Base-by-base conservation (phyloP, 345 rosid genomes). In the Dovyalis caffra region DNA sequence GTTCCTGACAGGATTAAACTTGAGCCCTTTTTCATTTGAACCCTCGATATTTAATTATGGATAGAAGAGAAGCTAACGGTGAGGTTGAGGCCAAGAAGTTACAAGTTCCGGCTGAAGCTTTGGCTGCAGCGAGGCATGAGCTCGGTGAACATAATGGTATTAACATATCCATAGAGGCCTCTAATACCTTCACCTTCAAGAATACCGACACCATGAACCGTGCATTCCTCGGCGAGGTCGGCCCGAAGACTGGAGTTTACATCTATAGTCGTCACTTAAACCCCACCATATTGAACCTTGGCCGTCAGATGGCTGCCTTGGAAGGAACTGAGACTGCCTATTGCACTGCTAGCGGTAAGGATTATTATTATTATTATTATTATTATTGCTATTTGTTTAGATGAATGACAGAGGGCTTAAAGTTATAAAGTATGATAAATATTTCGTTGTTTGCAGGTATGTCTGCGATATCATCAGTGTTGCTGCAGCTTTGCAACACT, bases 271-370 rank as follows among this genome's bases (percentile, higher is more conserved):
- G 99, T 56, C 99, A 95, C 85, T 93, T 93, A 67, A 95, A 95
- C 85, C 99, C 99, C 47, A 95, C 99, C 40, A 97, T 95, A 25
- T 79, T 89, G 61, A 91, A 88, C 74, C 98, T 95, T 69, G 80
- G 97, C 85, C 98, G 97, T 40, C 93, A 88, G 88, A 95, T 95
- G 93, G 99, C 99, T 28, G 94, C 98, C 67, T 89, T 95, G 3
- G 99, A 95, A 86, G 96, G 91, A 73, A 95, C 99, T 47, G 91
- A 95, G 83, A 98, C 99, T 43, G 99, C 97, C 47, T 95, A 93
- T 65, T 95, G 98, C 87, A 95, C 99, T 56, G 86, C 99, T 40
- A 95, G 99, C 80, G 99, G 99, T 95, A 87, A 32, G n/a, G 20
- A 6, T 10, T 0, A 56, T n/a, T n/a, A n/a, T n/a, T n/a, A n/a